These are phyloP conservation scores for Heterobasidion occidentale DNA, from an alignment of 1,284 basidiomycete genomes.

Conservation along the genomic window DNA sequence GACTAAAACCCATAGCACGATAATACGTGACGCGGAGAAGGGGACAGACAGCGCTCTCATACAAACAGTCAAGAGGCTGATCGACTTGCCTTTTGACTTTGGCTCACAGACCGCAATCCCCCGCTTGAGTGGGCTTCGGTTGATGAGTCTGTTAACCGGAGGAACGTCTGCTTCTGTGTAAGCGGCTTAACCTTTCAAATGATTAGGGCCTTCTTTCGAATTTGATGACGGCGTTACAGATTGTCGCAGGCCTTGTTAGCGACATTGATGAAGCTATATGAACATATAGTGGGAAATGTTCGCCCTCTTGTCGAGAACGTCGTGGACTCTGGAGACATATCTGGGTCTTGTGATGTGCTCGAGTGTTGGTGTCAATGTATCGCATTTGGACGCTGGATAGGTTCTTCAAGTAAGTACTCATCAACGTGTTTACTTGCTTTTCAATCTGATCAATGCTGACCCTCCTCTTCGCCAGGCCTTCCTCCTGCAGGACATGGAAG, in stretches of 20 bases:
- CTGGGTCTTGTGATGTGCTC: background rate
- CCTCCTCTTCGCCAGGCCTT: background rate
- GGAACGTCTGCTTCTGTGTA: background rate
- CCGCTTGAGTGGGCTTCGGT: background rate
- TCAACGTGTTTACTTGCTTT: background rate
- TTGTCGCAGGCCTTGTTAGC: background rate
- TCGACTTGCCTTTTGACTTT: background rate
- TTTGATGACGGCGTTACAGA: background rate
- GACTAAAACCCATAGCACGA: background rate
- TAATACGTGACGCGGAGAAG: background rate
- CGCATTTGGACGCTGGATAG: slow-evolving; percentile 1
- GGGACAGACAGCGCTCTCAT: background rate
- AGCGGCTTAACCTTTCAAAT: background rate
- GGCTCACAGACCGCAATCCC: background rate
- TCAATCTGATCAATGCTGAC: too few species aligned
- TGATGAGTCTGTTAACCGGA: background rate
- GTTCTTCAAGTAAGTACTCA: slow-evolving; percentile 2
- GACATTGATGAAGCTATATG: background rate
- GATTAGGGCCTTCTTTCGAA: background rate
- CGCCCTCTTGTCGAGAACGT: background rate
- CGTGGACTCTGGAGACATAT: background rate
- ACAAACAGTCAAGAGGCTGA: background rate
- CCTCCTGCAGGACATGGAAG: slow-evolving; percentile 1
- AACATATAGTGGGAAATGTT: background rate
- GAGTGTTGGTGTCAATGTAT: slow-evolving; percentile 7